Conservation (phyloP, 352 stramenopile species). For the Phytophthora cajani region DNA sequence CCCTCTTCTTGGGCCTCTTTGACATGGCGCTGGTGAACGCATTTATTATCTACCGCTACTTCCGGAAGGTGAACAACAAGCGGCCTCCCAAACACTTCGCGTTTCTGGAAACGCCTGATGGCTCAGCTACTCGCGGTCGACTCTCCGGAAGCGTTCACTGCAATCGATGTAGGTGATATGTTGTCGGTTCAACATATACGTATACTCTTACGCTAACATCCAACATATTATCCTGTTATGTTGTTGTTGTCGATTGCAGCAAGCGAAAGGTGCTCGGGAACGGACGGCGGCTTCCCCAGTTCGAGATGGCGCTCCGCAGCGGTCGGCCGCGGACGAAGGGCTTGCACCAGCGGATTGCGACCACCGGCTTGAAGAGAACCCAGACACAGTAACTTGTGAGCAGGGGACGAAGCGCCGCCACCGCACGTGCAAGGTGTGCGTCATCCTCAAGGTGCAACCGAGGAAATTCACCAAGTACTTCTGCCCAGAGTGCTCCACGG, state of each 20-base stretch:
- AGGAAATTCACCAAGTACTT: conserved; percentile 11
- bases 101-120: conserved; percentile 3
- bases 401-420: background rate
- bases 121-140: conserved; percentile 15
- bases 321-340: too few species aligned
- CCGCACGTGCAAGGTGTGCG: conserved; percentile 4
- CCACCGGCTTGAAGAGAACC: too few species aligned
- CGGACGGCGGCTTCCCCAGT: conserved; percentile 6
- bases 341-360: too few species aligned
- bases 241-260: background rate
- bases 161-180: conserved; percentile 7
- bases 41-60: conserved; percentile 20
- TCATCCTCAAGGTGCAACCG: background rate
- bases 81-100: conserved; percentile 1
- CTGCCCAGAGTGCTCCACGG: conserved; percentile 8
- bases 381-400: background rate
- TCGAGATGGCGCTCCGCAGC: too few species aligned
- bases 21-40: conserved; percentile 36
- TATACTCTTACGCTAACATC: background rate
- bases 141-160: background rate
- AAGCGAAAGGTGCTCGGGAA: background rate
- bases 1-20: conserved; percentile 8
- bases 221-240: conserved; percentile 7
- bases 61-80: conserved; percentile 1
- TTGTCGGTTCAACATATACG: conserved; percentile 6